Evolutionary conservation across 805 yeast genomes (phyloP), one percentile per base, ranked within the genome.

Genomic region (Candida schatavii): DNA sequence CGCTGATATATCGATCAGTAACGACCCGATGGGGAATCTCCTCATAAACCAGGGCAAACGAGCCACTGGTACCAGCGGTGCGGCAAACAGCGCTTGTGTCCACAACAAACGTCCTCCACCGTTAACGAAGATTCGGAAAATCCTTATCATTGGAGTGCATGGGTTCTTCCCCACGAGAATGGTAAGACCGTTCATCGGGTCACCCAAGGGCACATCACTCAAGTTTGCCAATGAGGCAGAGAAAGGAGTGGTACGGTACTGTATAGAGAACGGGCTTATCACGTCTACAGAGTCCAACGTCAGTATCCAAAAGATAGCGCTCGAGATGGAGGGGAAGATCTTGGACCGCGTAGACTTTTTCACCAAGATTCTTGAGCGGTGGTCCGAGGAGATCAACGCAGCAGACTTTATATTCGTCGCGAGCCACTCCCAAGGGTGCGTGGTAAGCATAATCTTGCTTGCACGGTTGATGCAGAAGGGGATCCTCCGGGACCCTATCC

Each of bases 391-490:
- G 26, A 64, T 85, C 14, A 65, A 69, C 35, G 68, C 65, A 13
- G 91, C 97, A 0, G 98, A 91, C 61, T 84, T 85, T 47, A 78
- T 91, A n/a, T 88, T 84, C 56, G 77, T 91, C 47, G 97, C 97
- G 1, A 83, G 95, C 0, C 99, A 91, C 62, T 90, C 97, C 0
- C 99, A 91, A 61, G 99, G 99, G 0, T 83, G 91, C 36, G 97
- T 96, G 0, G 98, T 93, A 0, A 78, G 96, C 0, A 80, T 88
- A 1, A 81, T 88, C 25, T 60, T 91, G 22, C 64, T 89, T n/a
- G 84, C 96, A 0, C 74, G 75, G 49, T 70, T 91, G 32, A 75
- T 91, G 10, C 84, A 79, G 59, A 61, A 49, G 62, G 93, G 58
- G 19, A 68, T 58, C 34, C 66, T 55, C 54, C 66, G 54, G 64